Evolutionary conservation across 306 rosid genomes (phyloP).

Genomic region (Quercus mongolica): DNA sequence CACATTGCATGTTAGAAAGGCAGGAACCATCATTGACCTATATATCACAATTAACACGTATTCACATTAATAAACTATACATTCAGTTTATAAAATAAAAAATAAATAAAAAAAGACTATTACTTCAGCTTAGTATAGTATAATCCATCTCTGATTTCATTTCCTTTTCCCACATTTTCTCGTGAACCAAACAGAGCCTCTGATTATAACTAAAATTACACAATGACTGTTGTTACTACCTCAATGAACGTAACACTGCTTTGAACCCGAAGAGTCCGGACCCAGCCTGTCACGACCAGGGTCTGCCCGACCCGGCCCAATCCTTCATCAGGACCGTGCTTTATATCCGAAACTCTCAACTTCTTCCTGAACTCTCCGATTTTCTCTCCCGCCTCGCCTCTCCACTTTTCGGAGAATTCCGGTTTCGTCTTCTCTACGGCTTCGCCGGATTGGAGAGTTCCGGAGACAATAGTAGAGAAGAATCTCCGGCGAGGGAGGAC

Average conservation of each 20-base stretch:
- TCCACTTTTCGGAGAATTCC: constrained; percentile 19
- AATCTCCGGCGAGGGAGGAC: constrained; percentile 20
- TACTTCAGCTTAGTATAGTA: too few relatives aligned
- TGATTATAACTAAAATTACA: background rate
- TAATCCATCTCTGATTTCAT: background rate
- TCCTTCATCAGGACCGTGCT: constrained; percentile 51
- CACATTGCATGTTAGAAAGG: constrained; percentile 95
- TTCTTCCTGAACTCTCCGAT: constrained; percentile 76
- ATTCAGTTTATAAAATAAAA: too few relatives aligned
- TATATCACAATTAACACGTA: background rate
- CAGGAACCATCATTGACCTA: constrained; percentile 95
- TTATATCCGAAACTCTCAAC: constrained; percentile 63
- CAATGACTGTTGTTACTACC: constrained; percentile 30
- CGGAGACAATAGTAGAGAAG: constrained; percentile 38
- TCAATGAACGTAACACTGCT: constrained; percentile 80
- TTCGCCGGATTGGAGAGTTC: constrained; percentile 45
- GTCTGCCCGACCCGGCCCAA: constrained; percentile 54
- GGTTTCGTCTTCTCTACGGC: constrained; percentile 32
- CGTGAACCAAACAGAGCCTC: background rate
- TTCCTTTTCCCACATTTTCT: background rate
- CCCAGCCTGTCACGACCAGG: constrained; percentile 71
- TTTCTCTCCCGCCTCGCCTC: constrained; percentile 20
- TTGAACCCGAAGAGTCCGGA: constrained; percentile 79
- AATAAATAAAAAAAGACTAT: too few relatives aligned
- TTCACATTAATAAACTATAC: too few relatives aligned